Conservation (phyloP, 306 rosid genomes). For the Mimosa bimucronata region DNA sequence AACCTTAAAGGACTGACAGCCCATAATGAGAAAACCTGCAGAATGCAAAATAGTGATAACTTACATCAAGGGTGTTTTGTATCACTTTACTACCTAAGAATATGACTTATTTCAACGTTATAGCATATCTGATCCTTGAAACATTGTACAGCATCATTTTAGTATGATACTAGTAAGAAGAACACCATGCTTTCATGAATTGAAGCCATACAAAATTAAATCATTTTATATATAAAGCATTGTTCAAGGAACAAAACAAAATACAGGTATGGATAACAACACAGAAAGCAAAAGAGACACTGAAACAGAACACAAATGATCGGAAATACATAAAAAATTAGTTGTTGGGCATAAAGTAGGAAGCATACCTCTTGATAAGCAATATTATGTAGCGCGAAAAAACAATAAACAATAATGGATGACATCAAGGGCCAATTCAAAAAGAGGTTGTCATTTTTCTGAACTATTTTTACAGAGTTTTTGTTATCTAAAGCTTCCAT, state of each 20-base stretch:
- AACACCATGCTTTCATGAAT: not conserved
- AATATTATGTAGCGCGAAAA: conserved; percentile 77
- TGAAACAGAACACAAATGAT: not conserved
- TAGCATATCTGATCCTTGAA: not conserved
- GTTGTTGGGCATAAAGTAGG: conserved; percentile 9
- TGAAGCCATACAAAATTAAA: not conserved
- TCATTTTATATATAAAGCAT: not conserved
- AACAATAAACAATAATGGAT: conserved; percentile 61
- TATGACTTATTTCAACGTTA: not conserved
- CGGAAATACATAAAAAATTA: not conserved
- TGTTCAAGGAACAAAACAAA: not conserved
- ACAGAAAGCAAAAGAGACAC: not conserved
- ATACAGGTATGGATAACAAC: not conserved
- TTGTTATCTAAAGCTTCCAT: conserved; percentile 59
- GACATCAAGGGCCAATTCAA: conserved; percentile 91
- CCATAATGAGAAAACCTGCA: conserved; percentile 88
- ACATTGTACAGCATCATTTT: not conserved
- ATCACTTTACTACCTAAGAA: not conserved
- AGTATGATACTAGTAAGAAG: not conserved
- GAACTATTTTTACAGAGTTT: conserved; percentile 28
- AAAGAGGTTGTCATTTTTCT: conserved; percentile 58
- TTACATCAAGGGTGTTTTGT: not conserved
- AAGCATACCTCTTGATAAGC: conserved; percentile 81
- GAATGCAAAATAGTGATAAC: conserved; percentile 14
- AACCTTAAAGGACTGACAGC: conserved; percentile 65